phyloP scores from a whole-genome alignment of 129 eudicot species.

The Solidago caesia region DNA sequence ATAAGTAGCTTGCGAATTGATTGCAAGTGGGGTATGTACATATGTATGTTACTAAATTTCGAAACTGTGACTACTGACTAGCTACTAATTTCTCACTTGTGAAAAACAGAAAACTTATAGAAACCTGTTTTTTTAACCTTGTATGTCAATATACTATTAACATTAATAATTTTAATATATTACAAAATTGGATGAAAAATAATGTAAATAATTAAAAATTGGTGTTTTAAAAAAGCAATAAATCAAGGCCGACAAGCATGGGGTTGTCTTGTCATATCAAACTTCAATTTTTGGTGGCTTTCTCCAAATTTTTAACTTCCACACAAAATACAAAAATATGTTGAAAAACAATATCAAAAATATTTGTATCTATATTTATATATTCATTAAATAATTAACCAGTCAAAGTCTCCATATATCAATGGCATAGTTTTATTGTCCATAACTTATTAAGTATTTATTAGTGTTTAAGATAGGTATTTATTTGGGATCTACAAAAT shows the following conservation, averaged over 20 bases:
- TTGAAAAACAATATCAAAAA: not conserved
- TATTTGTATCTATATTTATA: not conserved
- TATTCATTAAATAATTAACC: not conserved
- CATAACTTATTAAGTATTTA: not conserved
- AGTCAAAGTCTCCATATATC: not conserved
- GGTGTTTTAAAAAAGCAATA: conserved; percentile 22
- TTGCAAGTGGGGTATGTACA: not conserved
- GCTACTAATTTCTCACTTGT: conserved; percentile 12
- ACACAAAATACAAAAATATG: conserved; percentile 23
- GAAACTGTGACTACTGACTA: conserved; percentile 6
- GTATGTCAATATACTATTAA: not conserved
- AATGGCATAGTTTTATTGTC: not conserved
- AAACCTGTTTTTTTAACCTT: not conserved
- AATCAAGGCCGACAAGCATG: conserved; percentile 45
- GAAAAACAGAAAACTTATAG: not conserved
- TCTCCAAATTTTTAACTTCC: conserved; percentile 25
- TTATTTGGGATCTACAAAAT: not conserved
- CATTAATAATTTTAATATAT: not conserved
- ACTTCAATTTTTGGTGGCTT: conserved; percentile 30
- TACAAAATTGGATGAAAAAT: not conserved
- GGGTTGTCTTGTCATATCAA: conserved; percentile 49
- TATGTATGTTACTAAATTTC: not conserved
- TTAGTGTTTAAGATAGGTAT: not conserved
- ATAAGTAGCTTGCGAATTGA: not conserved
- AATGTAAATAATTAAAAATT: not conserved